Percentiles rank a stretch among this genome's conserved stretches.
Conservation (phyloP, 2,329 filamentous ascomycete species). For the Colletotrichum echinochloae region DNA sequence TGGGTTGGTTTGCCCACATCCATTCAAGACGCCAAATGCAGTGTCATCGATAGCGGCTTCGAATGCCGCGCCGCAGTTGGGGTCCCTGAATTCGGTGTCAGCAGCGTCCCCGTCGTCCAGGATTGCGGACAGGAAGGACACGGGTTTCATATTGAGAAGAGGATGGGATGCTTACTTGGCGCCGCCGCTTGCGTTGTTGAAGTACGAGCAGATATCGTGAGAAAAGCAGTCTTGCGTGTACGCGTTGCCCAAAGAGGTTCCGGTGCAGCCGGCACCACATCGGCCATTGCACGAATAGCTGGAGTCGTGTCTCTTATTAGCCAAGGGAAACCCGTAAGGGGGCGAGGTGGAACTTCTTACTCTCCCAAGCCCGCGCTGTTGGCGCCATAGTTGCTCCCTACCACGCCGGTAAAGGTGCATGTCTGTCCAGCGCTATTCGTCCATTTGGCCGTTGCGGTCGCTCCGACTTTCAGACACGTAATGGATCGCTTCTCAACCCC, state of each 20-base stretch:
- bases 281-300: conserved; percentile 64
- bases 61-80: conserved; percentile 60
- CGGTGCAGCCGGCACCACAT: conserved; percentile 60
- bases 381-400: conserved; percentile 62
- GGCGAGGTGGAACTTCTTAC: conserved; percentile 48
- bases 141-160: too few species aligned
- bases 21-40: conserved; percentile 49
- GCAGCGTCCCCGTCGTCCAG: neutral
- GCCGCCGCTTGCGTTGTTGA: conserved; percentile 61
- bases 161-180: conserved; percentile 50
- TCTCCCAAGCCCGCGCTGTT: conserved; percentile 56
- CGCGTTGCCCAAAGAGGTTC: conserved; percentile 57
- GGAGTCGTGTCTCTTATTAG: neutral
- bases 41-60: conserved; percentile 58
- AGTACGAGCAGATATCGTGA: conserved; percentile 64
- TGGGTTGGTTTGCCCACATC: conserved; percentile 53
- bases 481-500: conserved; percentile 46
- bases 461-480: conserved; percentile 54
- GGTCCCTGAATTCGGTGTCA: conserved; percentile 50
- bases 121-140: neutral
- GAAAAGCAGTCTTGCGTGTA: conserved; percentile 65
- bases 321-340: neutral
- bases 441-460: conserved; percentile 59
- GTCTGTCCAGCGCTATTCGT: conserved; percentile 55
- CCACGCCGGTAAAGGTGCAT: conserved; percentile 58